A percentile compares a stretch with the other conserved stretches of the same genome.
Conservation (phyloP, 2,329 filamentous ascomycete genomes). For the Lecanosticta acicola region DNA sequence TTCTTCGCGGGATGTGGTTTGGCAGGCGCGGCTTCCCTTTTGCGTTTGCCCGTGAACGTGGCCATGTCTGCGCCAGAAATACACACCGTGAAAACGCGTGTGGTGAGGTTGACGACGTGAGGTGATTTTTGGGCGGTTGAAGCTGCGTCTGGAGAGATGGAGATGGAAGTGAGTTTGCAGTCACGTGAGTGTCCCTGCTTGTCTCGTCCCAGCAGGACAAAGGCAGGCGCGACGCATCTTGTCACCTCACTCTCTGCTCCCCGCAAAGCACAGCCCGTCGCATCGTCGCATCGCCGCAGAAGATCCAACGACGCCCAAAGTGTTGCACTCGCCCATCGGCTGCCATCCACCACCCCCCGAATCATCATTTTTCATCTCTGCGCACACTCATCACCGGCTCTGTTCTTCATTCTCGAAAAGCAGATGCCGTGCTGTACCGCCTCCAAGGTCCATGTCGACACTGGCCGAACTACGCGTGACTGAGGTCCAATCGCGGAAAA, state of each 20-base stretch:
- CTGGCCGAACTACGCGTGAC: background rate
- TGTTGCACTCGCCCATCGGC: constrained; percentile 1
- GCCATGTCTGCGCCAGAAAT: background rate
- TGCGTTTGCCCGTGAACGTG: constrained; percentile 13
- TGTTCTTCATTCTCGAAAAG: constrained; percentile 34
- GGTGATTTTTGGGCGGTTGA: background rate
- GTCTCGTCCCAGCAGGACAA: too few relatives aligned
- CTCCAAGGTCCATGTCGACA: background rate
- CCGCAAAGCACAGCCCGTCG: background rate
- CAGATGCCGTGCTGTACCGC: constrained; percentile 43
- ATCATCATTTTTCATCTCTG: background rate
- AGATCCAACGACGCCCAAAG: constrained; percentile 3
- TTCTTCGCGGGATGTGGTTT: constrained; percentile 15
- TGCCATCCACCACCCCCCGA: background rate
- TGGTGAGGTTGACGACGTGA: background rate
- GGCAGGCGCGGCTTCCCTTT: constrained; percentile 13
- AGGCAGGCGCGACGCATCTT: too few relatives aligned
- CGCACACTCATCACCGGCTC: constrained; percentile 12
- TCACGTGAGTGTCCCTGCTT: too few relatives aligned
- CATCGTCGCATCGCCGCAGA: background rate
- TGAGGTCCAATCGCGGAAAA: background rate
- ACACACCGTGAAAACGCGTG: background rate
- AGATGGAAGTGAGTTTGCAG: too few relatives aligned
- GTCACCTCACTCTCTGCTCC: too few relatives aligned
- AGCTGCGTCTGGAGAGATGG: background rate